phyloP scores from a whole-genome alignment of 2,329 filamentous ascomycete species.

The Fusarium nisikadoi region DNA sequence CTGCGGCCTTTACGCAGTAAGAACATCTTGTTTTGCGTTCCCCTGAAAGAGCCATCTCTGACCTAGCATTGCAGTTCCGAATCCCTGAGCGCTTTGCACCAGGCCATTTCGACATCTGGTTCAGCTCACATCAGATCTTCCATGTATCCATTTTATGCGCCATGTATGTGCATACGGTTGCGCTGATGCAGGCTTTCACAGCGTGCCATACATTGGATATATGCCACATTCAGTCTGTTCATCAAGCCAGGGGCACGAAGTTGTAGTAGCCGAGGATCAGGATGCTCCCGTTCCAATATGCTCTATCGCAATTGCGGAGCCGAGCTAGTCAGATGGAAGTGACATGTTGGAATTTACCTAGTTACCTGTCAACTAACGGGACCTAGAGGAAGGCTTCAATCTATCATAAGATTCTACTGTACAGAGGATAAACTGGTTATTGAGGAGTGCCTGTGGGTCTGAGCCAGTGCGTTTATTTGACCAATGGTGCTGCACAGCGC shows the following conservation, averaged over 20 bases:
- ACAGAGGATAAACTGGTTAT: not conserved
- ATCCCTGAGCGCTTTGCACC: not conserved
- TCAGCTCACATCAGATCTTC: not conserved
- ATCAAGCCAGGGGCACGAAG: not conserved
- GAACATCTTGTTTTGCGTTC: not conserved
- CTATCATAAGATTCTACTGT: not conserved
- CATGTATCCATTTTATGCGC: not conserved
- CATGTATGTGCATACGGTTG: not conserved
- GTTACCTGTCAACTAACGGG: not conserved
- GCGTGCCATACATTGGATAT: not conserved
- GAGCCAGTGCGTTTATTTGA: not conserved
- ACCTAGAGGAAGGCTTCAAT: not conserved
- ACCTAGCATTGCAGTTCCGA: not conserved
- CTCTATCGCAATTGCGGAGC: not conserved
- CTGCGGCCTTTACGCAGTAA: not conserved
- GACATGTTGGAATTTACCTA: not conserved
- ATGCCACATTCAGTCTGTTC: not conserved
- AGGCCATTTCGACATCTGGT: not conserved
- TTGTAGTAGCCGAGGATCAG: not conserved
- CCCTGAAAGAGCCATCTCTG: not conserved
- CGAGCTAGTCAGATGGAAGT: not conserved
- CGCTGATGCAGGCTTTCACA: not conserved
- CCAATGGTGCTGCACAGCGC: too few species aligned
- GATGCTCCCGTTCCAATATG: not conserved
- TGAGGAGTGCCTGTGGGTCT: not conserved